Base-by-base conservation (phyloP, 139 green algal genomes). In the Picochlorum sp. region DNA sequence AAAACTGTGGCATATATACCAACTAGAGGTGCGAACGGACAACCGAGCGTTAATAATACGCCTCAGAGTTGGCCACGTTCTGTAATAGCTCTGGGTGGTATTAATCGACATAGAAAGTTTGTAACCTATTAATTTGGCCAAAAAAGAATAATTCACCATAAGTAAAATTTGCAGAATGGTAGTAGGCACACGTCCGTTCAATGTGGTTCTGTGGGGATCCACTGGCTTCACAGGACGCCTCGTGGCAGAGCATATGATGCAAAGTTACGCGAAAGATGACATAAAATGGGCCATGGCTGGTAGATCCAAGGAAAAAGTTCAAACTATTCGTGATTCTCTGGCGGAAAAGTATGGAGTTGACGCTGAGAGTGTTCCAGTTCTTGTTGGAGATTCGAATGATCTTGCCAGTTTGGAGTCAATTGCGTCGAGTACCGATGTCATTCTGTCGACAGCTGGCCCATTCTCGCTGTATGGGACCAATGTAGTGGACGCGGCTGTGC, bases 281-380 rank as follows among this genome's bases (percentile, higher is more conserved):
- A 56, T 84, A 4, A 74, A 67, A 16, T 94, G 86, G 86, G 90
- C 89, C 0, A 85, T 96, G 70, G 90, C 83, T 2, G 90, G 84
- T 2, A 70, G 89, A 4, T 85, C 81, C 59, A n/a, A 66, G 13
- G 68, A 67, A 6, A 93, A 92, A 73, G 72, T 97, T 18, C 73
- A 89, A 60, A 45, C 60, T 2, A 45, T 94, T 9, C 68, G 78
- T 15, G 45, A 68, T 20, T 47, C 63, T 49, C 49, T 83, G 20
- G 65, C 21, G 20, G 45, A 71, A 49, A 31, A 52, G 41, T 67
- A 70, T 20, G 63, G 50, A 6, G 31, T 44, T 2, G 73, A 78
- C 13, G 11, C 75, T 24, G 64, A 81, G 73, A 76, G 88, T 10
- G 68, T 90, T 13, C 81, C 84, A 15, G 75, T 90, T 28, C 60